phyloP scores from a whole-genome alignment of 1,139 yeast genomes.

The Candida sp. region DNA sequence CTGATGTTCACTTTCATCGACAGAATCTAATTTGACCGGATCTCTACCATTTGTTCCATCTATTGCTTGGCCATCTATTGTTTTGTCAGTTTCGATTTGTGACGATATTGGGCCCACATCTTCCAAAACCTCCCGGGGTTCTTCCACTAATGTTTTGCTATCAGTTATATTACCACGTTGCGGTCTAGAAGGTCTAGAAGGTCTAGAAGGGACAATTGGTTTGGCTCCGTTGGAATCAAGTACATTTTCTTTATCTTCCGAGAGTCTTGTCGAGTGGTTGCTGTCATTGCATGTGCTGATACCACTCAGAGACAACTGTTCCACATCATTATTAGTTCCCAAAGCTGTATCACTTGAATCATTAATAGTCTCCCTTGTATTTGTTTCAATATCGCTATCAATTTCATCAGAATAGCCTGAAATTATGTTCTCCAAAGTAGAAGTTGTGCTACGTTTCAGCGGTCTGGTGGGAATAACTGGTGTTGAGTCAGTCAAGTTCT shows the following conservation, averaged over 20 bases:
- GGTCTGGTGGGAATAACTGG: conserved; percentile 14
- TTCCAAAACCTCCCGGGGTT: not conserved
- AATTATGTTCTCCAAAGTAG: conserved; percentile 1
- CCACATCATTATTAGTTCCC: no score
- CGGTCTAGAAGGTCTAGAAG: conserved; percentile 1
- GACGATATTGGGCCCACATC: not conserved
- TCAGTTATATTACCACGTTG: not conserved
- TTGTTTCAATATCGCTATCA: not conserved
- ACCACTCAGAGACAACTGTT: no score
- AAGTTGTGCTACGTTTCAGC: not conserved
- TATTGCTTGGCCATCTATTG: not conserved
- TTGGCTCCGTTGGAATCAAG: not conserved
- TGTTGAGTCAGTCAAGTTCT: not conserved
- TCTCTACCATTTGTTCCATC: no score
- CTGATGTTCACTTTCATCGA: not conserved
- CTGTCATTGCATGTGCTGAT: no score
- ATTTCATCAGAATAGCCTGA: not conserved
- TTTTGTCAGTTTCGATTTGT: not conserved
- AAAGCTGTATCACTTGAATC: no score
- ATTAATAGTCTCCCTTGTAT: no score
- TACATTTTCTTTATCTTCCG: not conserved
- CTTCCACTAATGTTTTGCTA: not conserved
- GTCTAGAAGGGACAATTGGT: conserved; percentile 3
- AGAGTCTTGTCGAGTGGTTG: no score
- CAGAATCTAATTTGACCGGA: not conserved